Evolutionary conservation across 768 basidiomycete species (phyloP), one percentile per base, ranked within the genome.

Genomic region (Aureoboletus auriporus): DNA sequence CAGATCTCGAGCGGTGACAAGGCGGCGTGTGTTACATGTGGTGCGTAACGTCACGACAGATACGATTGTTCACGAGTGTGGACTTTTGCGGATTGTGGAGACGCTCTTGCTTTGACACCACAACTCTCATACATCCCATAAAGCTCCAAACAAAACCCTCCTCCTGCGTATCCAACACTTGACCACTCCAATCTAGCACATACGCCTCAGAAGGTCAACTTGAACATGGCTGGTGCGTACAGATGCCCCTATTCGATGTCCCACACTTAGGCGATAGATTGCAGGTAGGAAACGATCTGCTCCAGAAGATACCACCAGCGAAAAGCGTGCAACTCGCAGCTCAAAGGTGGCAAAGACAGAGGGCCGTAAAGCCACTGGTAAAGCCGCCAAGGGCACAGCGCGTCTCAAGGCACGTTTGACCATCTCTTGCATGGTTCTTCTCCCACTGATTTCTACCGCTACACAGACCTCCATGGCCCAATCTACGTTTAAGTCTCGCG

Each of bases 401-500:
- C 61, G 70, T 33, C 63, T 71, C 48, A 83, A 81, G 75, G 80
- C 77, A 44, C 54, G 68, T 53, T 37, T 14, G 28, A 42, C 36
- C 36, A 23, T 28, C 29, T 23, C 14, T 20, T 12, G 8, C 52
- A 6, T 26, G 12, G 31, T 23, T 27, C 6, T 34, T 17, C 37
- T 42, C 36, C n/a, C 31, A 17, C 49, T 51, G 39, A 46, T 40
- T 1, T 36, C 43, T 42, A 41, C 42, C 42, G 31, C 43, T 39
- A 41, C 44, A 16, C 59, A 82, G 78, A 64, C 74, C 0, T 69
- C 70, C 33, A 62, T 83, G 39, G 65, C 78, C 5, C 68, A 74
- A 1, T 68, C 77, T 2, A 62, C 69, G 9, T 89, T 89, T 71
- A 82, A 77, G 56, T 67, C 74, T n/a, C 76, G 75, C 47, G 89